Conservation (phyloP, 2,329 filamentous ascomycete species). For the Colletotrichum tofieldiae region DNA sequence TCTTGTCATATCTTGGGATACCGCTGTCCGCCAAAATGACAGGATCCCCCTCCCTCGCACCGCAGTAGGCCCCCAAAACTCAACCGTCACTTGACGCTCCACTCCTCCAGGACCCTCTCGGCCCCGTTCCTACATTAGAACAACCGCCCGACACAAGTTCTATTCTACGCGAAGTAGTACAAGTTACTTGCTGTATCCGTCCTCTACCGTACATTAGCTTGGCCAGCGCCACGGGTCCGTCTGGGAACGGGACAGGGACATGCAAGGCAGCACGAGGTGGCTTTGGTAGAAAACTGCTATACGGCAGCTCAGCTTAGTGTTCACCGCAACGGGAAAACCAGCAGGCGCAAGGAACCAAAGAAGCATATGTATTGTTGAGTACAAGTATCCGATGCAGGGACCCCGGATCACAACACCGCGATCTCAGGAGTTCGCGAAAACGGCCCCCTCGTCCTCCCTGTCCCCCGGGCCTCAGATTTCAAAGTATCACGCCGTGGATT, state of each 20-base stretch:
- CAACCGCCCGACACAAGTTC: constrained; percentile 29
- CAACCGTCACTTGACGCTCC: constrained; percentile 26
- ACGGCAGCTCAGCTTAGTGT: neutral
- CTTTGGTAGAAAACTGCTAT: neutral
- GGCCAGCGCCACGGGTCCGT: constrained; percentile 36
- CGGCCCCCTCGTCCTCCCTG: neutral
- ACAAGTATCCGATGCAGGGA: constrained; percentile 36
- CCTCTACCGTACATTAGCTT: constrained; percentile 28
- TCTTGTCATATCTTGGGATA: constrained; percentile 36
- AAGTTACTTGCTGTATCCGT: neutral
- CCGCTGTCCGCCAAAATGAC: constrained; percentile 33
- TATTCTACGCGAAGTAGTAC: neutral
- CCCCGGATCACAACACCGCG: constrained; percentile 9
- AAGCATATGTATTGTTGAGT: constrained; percentile 15
- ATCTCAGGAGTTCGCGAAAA: constrained; percentile 11
- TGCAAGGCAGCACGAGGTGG: constrained; percentile 22
- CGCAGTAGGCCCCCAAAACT: constrained; percentile 28
- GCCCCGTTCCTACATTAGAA: constrained; percentile 42
- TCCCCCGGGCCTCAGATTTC: constrained; percentile 3
- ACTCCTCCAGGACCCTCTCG: constrained; percentile 30
- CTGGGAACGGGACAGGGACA: constrained; percentile 21
- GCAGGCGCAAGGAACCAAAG: constrained; percentile 15
- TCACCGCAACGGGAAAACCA: neutral
- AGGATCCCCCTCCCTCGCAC: constrained; percentile 26
- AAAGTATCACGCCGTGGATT: neutral